Percentiles rank a stretch among this genome's conserved stretches.
phyloP scores from a whole-genome alignment of 345 rosid species.

The Cardamine resedifolia region DNA sequence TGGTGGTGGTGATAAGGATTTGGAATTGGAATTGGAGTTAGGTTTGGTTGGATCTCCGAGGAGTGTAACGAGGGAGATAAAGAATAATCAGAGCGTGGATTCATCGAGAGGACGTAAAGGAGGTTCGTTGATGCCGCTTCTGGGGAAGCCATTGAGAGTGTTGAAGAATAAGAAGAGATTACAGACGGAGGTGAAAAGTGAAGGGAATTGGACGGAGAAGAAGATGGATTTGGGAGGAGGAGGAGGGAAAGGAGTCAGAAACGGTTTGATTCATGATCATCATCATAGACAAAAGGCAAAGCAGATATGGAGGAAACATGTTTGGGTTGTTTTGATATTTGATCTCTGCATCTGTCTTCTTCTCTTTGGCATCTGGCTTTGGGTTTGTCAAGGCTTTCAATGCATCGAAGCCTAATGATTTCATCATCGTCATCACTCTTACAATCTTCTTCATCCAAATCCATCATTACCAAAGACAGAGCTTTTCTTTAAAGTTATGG shows the following conservation, averaged over 20 bases:
- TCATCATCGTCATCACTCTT: background rate
- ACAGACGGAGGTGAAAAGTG: constrained; percentile 24
- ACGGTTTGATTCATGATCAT: constrained; percentile 40
- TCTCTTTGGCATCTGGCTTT: constrained; percentile 76
- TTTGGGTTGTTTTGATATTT: constrained; percentile 71
- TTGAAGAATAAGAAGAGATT: constrained; percentile 74
- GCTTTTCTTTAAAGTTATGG: background rate
- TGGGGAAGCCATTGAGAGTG: constrained; percentile 47
- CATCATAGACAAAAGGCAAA: constrained; percentile 70
- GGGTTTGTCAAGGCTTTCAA: constrained; percentile 81
- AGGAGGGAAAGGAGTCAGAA: no score
- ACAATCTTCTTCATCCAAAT: background rate
- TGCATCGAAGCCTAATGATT: constrained; percentile 80
- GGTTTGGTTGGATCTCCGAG: constrained; percentile 39
- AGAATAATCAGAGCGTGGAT: constrained; percentile 42
- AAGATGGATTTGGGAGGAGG: constrained; percentile 45
- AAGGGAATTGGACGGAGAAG: constrained; percentile 35
- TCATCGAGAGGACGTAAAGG: constrained; percentile 40
- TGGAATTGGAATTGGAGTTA: constrained; percentile 45
- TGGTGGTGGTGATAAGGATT: background rate
- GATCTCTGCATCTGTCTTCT: constrained; percentile 64
- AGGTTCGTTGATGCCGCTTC: constrained; percentile 42
- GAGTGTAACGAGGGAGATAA: constrained; percentile 22
- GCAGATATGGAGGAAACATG: constrained; percentile 88
- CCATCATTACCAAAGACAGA: background rate